phyloP scores from a whole-genome alignment of 192 early-diverging fungal genomes.

The Rhizoclosmatium globosum region DNA sequence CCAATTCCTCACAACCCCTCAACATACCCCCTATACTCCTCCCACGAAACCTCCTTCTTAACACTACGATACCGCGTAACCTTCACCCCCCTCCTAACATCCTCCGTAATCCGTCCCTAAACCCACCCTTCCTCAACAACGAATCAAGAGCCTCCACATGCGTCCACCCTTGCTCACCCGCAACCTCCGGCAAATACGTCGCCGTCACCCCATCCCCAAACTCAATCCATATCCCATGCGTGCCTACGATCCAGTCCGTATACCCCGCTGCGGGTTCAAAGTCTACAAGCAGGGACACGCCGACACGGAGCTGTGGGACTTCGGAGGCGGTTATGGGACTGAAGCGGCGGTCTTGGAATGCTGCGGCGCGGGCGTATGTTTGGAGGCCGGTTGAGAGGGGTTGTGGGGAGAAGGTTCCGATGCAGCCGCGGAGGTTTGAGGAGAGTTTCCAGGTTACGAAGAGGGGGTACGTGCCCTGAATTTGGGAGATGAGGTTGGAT shows the following conservation, averaged over 20 bases:
- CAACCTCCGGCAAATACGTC: slow-evolving; percentile 93
- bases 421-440: slow-evolving; percentile 83
- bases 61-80: slow-evolving; percentile 86
- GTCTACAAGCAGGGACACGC: slow-evolving; percentile 85
- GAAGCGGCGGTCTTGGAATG: slow-evolving; percentile 87
- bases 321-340: slow-evolving; percentile 75
- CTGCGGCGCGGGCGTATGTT: slow-evolving; percentile 76
- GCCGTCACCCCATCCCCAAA: slow-evolving; percentile 72
- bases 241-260: slow-evolving; percentile 90
- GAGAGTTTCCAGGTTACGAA: slow-evolving; percentile 81
- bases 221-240: slow-evolving; percentile 95
- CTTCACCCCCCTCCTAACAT: slow-evolving; percentile 64
- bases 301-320: slow-evolving; percentile 71
- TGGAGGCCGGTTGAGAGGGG: slow-evolving; percentile 73
- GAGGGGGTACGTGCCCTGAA: slow-evolving; percentile 60
- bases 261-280: slow-evolving; percentile 82
- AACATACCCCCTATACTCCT: slow-evolving; percentile 73
- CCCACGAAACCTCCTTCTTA: slow-evolving; percentile 75
- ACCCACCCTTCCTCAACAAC: slow-evolving; percentile 88
- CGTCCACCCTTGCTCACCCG: slow-evolving; percentile 87
- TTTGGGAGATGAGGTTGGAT: no score
- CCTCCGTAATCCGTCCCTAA: slow-evolving; percentile 66
- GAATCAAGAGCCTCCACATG: slow-evolving; percentile 86
- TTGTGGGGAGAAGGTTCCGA: slow-evolving; percentile 87
- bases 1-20: no score